These are phyloP conservation scores for Eucalyptus cloeziana DNA, from an alignment of 345 rosid genomes.

Conservation along the genomic window DNA sequence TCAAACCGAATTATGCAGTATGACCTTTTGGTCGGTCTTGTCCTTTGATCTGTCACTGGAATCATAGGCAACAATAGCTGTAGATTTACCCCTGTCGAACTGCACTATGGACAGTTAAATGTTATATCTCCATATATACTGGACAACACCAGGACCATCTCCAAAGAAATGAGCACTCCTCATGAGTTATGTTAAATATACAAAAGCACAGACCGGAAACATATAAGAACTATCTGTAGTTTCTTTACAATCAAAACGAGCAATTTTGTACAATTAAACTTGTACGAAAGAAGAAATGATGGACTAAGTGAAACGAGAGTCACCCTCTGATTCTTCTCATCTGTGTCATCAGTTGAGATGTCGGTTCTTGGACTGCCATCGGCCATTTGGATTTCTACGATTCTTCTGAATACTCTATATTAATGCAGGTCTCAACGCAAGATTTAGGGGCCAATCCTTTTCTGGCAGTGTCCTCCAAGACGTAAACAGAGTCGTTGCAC, in stretches of 20 bases:
- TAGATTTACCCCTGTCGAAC: constrained; percentile 52
- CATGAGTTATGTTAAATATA: background rate
- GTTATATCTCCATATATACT: background rate
- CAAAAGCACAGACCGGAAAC: background rate
- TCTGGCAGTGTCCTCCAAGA: constrained; percentile 10
- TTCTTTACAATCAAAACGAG: background rate
- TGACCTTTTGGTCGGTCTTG: constrained; percentile 93
- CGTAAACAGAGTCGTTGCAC: constrained; percentile 1
- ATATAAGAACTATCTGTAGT: background rate
- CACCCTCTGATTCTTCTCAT: constrained; percentile 82
- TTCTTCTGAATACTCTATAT: constrained; percentile 32
- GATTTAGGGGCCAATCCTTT: constrained; percentile 22
- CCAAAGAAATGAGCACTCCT: background rate
- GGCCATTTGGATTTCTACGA: constrained; percentile 41
- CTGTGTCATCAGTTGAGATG: constrained; percentile 88
- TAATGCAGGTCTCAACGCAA: constrained; percentile 16
- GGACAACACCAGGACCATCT: background rate
- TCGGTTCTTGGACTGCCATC: constrained; percentile 92
- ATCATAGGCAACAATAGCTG: constrained; percentile 51
- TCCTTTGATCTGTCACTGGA: constrained; percentile 93
- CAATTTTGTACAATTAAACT: background rate
- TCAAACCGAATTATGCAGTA: background rate
- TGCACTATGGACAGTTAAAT: constrained; percentile 14
- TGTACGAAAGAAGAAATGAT: background rate
- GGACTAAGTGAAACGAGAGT: background rate